Evolutionary conservation across 2,329 filamentous ascomycete species (phyloP).

Genomic region (Calonectria hongkongensis): DNA sequence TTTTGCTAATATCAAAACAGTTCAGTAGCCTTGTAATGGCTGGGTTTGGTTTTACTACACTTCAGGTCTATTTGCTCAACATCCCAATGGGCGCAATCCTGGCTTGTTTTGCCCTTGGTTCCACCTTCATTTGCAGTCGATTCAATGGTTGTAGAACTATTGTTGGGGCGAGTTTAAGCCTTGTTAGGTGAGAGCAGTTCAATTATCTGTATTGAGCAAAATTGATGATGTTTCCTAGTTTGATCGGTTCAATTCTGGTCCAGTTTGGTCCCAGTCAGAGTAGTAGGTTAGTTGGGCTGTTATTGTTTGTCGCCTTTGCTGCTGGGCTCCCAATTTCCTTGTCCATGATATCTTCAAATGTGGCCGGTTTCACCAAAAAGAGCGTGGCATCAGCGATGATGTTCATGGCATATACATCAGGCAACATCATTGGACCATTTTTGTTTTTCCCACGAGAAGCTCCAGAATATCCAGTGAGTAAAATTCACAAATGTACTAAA

Average conservation of each 20-base stretch:
- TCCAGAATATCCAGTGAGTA: conserved; percentile 47
- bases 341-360: conserved; percentile 49
- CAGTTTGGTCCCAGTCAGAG: conserved; percentile 46
- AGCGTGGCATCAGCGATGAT: conserved; percentile 50
- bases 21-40: conserved; percentile 53
- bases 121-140: conserved; percentile 47
- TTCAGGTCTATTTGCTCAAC: conserved; percentile 49
- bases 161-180: conserved; percentile 42
- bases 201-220: too few relatives aligned
- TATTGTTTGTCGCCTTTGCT: conserved; percentile 49
- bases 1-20: conserved; percentile 27
- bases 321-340: conserved; percentile 47
- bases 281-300: conserved; percentile 41
- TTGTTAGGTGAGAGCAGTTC: conserved; percentile 43
- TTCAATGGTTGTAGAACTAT: conserved; percentile 46
- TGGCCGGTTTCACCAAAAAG: conserved; percentile 52
- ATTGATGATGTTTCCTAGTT: conserved; percentile 27
- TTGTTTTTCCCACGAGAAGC: conserved; percentile 48
- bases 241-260: conserved; percentile 47
- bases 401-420: conserved; percentile 49
- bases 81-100: conserved; percentile 50
- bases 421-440: conserved; percentile 51
- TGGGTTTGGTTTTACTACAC: conserved; percentile 47
- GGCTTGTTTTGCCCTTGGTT: conserved; percentile 44
- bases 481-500: fast-evolving